Base-by-base conservation (phyloP, 2,329 filamentous ascomycete genomes). In the Neocatenulostroma microsporum region DNA sequence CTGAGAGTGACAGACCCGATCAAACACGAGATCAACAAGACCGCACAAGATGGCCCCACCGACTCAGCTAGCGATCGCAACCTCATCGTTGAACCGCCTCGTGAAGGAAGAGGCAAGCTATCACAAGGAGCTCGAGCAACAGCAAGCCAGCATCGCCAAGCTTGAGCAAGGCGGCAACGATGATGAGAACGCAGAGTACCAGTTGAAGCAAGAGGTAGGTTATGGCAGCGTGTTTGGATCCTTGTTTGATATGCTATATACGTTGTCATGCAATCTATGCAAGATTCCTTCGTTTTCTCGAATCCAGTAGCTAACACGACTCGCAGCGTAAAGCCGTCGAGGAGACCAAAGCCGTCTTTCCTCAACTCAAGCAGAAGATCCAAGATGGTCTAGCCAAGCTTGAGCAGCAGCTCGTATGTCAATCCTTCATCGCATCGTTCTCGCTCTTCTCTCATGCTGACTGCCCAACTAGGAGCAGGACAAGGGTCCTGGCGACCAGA, bases 51-150 rank as follows among this genome's bases (percentile, higher is more conserved):
- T 94, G 87, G 73, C 84, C 3, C 73, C 85, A 21, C 83, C 84
- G 29, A 79, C 80, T 1, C 74, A 80, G 50, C 77, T 95, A 59
- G 64, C 76, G 53, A 91, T 95, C 57, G 79, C 82, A 29, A 91
- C 84, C 17, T 76, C 80, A 44, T 78, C 85, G 14, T 77, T 96
- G 49, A 71, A 75, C 52, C 85, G 91, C 41, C 76, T 96, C 31
- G 76, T 94, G 48, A 95, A 94, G 63, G 91, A 98, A 63, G 85
- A 95, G 62, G 70, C 74, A 25, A 89, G 81, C 53, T 96, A 98
- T 67, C 82, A 88, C 69, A 82, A 82, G 57, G 91, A 98, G 62
- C 73, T 88, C 14, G 68, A 74, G 46, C 70, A 80, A 47, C 88
- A 96, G 59, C 72, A 84, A 51, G 72, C 74, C 43, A 76, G 82